Percentiles rank a stretch among this genome's conserved stretches.
Evolutionary conservation across 179 eudicot species (phyloP).

Genomic region (Camellia oleifera): DNA sequence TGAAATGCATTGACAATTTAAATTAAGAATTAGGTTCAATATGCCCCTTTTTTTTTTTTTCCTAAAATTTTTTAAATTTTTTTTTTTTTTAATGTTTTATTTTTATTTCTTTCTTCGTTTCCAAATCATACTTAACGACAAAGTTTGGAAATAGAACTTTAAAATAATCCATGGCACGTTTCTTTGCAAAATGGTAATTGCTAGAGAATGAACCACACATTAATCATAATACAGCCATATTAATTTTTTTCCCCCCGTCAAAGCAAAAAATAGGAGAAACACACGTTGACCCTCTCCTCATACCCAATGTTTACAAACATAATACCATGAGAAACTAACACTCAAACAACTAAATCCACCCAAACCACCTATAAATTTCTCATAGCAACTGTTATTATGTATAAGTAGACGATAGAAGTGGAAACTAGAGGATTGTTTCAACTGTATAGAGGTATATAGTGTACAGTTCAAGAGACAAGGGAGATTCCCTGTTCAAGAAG

Average conservation of each 20-base stretch:
- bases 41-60: background rate
- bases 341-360: conserved; percentile 8
- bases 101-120: background rate
- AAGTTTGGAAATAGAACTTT: background rate
- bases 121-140: background rate
- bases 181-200: background rate
- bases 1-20: background rate
- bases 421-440: conserved; percentile 3
- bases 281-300: background rate
- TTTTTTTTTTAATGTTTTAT: too few species aligned
- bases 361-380: conserved; percentile 1
- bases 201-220: background rate
- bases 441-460: background rate
- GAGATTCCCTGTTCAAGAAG: conserved; percentile 62
- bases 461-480: conserved; percentile 51
- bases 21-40: background rate
- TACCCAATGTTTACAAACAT: conserved; percentile 6
- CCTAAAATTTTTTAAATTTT: too few species aligned
- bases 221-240: background rate
- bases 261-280: background rate
- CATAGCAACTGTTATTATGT: background rate
- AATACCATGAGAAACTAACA: conserved; percentile 2
- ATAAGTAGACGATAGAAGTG: conserved; percentile 11
- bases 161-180: background rate
- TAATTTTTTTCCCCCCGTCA: background rate